phyloP scores from a whole-genome alignment of 305 asterid species.

The Rubia balearica region DNA sequence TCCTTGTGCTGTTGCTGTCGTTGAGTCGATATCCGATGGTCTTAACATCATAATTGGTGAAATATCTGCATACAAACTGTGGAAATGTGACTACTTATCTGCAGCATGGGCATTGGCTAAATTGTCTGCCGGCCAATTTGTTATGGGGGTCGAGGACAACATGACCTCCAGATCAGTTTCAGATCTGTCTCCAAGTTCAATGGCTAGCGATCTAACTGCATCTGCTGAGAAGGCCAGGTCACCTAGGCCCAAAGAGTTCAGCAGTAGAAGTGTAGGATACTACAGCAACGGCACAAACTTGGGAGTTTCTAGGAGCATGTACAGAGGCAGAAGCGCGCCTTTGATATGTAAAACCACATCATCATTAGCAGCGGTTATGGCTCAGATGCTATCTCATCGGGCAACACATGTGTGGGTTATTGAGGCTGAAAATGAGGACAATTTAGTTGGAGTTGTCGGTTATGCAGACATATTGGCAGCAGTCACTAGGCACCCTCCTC shows the following conservation, averaged over 20 bases:
- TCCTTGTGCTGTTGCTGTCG: conserved; percentile 81
- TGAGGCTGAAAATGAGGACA: conserved; percentile 60
- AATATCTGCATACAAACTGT: conserved; percentile 70
- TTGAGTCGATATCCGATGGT: conserved; percentile 54
- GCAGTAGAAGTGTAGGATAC: conserved; percentile 80
- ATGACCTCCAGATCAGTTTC: conserved; percentile 35
- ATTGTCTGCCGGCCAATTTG: conserved; percentile 78
- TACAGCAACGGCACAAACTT: conserved; percentile 36
- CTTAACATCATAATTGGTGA: conserved; percentile 66
- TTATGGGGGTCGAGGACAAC: conserved; percentile 86
- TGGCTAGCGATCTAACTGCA: conserved; percentile 25
- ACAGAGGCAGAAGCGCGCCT: conserved; percentile 84
- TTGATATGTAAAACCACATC: conserved; percentile 71
- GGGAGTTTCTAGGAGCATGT: conserved; percentile 67
- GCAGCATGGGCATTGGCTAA: conserved; percentile 94
- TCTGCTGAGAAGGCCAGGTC: conserved; percentile 26
- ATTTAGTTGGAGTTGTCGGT: conserved; percentile 72
- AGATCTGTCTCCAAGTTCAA: conserved; percentile 24
- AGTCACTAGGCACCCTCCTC: conserved; percentile 57
- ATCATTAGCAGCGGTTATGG: conserved; percentile 92
- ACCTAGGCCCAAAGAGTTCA: conserved; percentile 38
- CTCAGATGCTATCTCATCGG: conserved; percentile 92
- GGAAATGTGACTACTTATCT: conserved; percentile 80
- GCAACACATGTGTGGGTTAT: conserved; percentile 98
- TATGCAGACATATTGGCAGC: conserved; percentile 81